Percentiles rank a stretch among this genome's conserved stretches.
phyloP scores from a whole-genome alignment of 805 yeast genomes.

The Saturnispora sanitii region DNA sequence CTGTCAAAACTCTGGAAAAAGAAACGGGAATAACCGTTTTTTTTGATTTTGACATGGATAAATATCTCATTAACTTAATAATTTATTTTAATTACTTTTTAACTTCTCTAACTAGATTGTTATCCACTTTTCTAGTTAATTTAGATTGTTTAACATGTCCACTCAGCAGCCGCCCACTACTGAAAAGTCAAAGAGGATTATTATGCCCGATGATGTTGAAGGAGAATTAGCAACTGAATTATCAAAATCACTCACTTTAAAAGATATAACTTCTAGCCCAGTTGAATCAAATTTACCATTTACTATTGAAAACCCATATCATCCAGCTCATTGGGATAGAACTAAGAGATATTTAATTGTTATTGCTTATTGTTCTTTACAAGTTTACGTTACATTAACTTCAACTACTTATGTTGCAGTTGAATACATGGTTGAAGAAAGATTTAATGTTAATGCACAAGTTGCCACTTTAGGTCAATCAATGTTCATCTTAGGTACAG shows the following conservation, averaged over 20 bases:
- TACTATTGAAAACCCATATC: slow-evolving; percentile 23
- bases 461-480: slow-evolving; percentile 29
- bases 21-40: no score
- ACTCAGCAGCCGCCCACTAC: background rate
- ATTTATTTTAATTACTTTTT: background rate
- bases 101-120: no score
- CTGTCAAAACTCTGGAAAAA: background rate
- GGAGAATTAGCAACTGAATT: slow-evolving; percentile 9
- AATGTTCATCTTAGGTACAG: slow-evolving; percentile 29
- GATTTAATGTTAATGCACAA: slow-evolving; percentile 21
- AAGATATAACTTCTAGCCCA: slow-evolving; percentile 20
- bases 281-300: slow-evolving; percentile 23
- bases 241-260: slow-evolving; percentile 18
- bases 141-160: background rate
- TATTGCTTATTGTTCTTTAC: slow-evolving; percentile 22
- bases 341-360: slow-evolving; percentile 21
- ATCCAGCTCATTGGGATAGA: slow-evolving; percentile 26
- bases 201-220: slow-evolving; percentile 12
- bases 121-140: background rate
- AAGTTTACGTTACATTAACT: slow-evolving; percentile 25
- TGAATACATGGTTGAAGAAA: slow-evolving; percentile 23
- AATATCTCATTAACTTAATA: no score
- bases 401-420: slow-evolving; percentile 27
- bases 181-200: background rate
- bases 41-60: no score